Evolutionary conservation across 352 stramenopile species (phyloP).

Genomic region (Phytopythium litorale): DNA sequence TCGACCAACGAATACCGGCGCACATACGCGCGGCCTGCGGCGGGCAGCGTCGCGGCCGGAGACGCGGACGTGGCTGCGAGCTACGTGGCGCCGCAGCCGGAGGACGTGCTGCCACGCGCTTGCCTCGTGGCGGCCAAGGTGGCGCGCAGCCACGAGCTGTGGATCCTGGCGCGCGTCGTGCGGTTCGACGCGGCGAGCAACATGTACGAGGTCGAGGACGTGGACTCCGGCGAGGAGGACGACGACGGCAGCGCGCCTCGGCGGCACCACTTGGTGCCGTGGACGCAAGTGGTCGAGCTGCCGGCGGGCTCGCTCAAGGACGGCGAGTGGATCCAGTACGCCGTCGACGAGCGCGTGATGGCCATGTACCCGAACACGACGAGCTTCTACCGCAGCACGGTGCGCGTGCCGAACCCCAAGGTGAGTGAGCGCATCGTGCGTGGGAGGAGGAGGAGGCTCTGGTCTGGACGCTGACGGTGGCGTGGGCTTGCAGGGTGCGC

Average conservation of each 20-base stretch:
- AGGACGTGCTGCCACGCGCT: slow-evolving; percentile 39
- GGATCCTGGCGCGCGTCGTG: slow-evolving; percentile 93
- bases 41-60: slow-evolving; percentile 7
- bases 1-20: slow-evolving; percentile 28
- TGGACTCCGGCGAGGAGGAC: slow-evolving; percentile 85
- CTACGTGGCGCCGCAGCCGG: slow-evolving; percentile 17
- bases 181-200: slow-evolving; percentile 86
- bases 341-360: slow-evolving; percentile 92
- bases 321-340: slow-evolving; percentile 78
- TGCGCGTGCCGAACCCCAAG: slow-evolving; percentile 88
- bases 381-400: slow-evolving; percentile 93
- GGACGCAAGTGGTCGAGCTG: slow-evolving; percentile 86
- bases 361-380: slow-evolving; percentile 98
- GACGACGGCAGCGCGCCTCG: slow-evolving; percentile 39
- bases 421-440: slow-evolving; percentile 15
- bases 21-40: slow-evolving; percentile 23
- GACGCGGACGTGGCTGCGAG: slow-evolving; percentile 12
- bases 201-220: slow-evolving; percentile 96
- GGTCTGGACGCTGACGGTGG: no score
- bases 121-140: slow-evolving; percentile 74
- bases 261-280: slow-evolving; percentile 67
- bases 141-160: slow-evolving; percentile 73
- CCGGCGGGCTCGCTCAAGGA: slow-evolving; percentile 64
- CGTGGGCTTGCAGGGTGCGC: slow-evolving; percentile 38
- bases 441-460: background rate